These are phyloP conservation scores for Tubosaeta sp. DNA, from an alignment of 768 basidiomycete species.

Conservation along the genomic window DNA sequence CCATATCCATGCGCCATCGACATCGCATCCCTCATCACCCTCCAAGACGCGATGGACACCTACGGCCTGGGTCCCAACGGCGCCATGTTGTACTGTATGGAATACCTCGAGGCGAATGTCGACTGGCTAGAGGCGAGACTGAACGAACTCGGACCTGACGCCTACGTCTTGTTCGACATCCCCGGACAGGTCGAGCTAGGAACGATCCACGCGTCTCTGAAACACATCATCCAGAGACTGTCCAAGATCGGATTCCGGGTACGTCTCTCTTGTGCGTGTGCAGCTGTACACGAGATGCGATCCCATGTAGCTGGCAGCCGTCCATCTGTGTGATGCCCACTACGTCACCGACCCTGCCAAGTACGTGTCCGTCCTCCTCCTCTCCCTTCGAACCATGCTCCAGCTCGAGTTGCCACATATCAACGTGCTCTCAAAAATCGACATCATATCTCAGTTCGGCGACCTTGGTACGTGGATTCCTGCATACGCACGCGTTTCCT, in stretches of 20 bases:
- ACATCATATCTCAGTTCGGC: constrained; percentile 85
- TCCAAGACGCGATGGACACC: constrained; percentile 82
- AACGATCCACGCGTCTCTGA: constrained; percentile 91
- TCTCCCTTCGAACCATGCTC: constrained; percentile 95
- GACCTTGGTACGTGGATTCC: constrained; percentile 66
- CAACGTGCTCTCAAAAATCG: constrained; percentile 95
- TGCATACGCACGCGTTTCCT: not conserved
- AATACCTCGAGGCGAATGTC: constrained; percentile 92
- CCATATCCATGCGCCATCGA: constrained; percentile 90
- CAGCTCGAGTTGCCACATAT: constrained; percentile 97
- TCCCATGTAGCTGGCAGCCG: constrained; percentile 70
- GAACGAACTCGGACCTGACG: constrained; percentile 61
- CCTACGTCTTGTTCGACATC: constrained; percentile 91
- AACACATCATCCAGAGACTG: constrained; percentile 67
- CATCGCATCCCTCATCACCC: constrained; percentile 80
- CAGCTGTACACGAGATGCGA: not conserved
- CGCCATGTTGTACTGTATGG: constrained; percentile 93
- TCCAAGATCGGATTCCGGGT: constrained; percentile 81
- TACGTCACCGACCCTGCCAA: constrained; percentile 96
- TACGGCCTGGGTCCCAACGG: constrained; percentile 92
- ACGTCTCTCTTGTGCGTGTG: constrained; percentile 35
- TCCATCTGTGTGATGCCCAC: constrained; percentile 95
- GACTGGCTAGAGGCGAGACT: constrained; percentile 80
- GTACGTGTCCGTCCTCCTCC: constrained; percentile 87
- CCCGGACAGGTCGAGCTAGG: constrained; percentile 97